Evolutionary conservation across 495 filamentous ascomycete genomes (phyloP).

Genomic region (Podospora bellae-mahoneyi): DNA sequence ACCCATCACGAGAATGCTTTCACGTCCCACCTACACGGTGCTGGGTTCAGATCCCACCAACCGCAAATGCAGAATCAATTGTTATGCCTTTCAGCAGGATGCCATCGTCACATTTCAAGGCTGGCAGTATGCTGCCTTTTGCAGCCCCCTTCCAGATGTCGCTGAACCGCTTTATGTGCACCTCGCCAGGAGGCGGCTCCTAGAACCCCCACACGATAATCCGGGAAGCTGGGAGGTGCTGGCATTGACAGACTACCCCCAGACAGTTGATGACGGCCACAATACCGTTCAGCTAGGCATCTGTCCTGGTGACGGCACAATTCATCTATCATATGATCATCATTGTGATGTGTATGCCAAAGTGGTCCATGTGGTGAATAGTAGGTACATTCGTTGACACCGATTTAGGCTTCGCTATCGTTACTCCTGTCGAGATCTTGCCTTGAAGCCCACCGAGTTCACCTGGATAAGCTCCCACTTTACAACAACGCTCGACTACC

Average conservation of each 20-base stretch:
- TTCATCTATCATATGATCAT: slow-evolving; percentile 48
- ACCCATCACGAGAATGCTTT: slow-evolving; percentile 21
- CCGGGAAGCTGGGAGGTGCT: slow-evolving; percentile 38
- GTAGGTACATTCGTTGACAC: slow-evolving; percentile 14
- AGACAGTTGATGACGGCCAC: slow-evolving; percentile 48
- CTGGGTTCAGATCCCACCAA: slow-evolving; percentile 38
- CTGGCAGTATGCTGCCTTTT: slow-evolving; percentile 48
- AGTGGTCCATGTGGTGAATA: not conserved
- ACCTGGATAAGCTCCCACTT: slow-evolving; percentile 42
- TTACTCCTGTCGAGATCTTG: slow-evolving; percentile 35
- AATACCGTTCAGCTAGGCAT: slow-evolving; percentile 51
- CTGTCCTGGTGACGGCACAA: slow-evolving; percentile 46
- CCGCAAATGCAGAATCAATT: slow-evolving; percentile 40
- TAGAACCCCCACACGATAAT: slow-evolving; percentile 15
- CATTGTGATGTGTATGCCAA: slow-evolving; percentile 39
- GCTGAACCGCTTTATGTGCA: slow-evolving; percentile 42
- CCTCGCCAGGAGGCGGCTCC: slow-evolving; percentile 40
- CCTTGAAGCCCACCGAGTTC: slow-evolving; percentile 34
- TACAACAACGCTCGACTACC: slow-evolving; percentile 33
- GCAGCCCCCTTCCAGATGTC: slow-evolving; percentile 27
- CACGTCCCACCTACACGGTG: slow-evolving; percentile 29
- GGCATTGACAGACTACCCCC: slow-evolving; percentile 46
- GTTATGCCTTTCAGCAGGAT: slow-evolving; percentile 45
- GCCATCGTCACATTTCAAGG: slow-evolving; percentile 38
- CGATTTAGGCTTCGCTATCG: slow-evolving; percentile 40